phyloP scores from a whole-genome alignment of 768 basidiomycete genomes.

The Erythrobasidium yunnanense region DNA sequence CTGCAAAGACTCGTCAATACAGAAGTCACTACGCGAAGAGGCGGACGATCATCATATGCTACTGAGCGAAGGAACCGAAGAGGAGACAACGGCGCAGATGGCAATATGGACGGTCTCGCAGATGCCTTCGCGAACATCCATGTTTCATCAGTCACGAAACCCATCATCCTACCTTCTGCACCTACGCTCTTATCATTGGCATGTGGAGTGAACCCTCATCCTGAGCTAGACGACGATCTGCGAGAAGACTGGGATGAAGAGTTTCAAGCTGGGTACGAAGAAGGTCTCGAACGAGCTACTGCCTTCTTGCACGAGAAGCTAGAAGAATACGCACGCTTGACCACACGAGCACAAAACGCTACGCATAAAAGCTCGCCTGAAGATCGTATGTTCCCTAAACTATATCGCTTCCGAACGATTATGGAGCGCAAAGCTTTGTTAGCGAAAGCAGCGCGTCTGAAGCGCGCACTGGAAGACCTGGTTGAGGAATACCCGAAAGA shows the following conservation, averaged over 20 bases:
- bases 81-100: conserved; percentile 3
- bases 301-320: conserved; percentile 4
- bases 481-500: background rate
- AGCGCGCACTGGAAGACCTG: conserved; percentile 6
- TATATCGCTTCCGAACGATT: conserved; percentile 12
- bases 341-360: conserved; percentile 14
- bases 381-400: conserved; percentile 12
- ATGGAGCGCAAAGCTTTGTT: background rate
- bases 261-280: conserved; percentile 29
- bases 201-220: conserved; percentile 23
- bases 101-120: background rate
- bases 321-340: conserved; percentile 1
- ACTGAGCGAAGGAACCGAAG: conserved; percentile 16
- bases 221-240: background rate
- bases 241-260: conserved; percentile 23
- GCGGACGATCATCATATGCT: background rate
- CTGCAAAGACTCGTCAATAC: conserved; percentile 22
- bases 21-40: background rate
- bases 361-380: conserved; percentile 4
- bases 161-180: conserved; percentile 31
- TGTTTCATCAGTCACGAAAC: conserved; percentile 27
- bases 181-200: conserved; percentile 13
- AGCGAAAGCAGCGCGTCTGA: background rate
- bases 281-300: conserved; percentile 11
- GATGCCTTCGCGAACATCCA: background rate